Evolutionary conservation across 768 basidiomycete species (phyloP).

Genomic region (Coprinellus aureogranulatus): DNA sequence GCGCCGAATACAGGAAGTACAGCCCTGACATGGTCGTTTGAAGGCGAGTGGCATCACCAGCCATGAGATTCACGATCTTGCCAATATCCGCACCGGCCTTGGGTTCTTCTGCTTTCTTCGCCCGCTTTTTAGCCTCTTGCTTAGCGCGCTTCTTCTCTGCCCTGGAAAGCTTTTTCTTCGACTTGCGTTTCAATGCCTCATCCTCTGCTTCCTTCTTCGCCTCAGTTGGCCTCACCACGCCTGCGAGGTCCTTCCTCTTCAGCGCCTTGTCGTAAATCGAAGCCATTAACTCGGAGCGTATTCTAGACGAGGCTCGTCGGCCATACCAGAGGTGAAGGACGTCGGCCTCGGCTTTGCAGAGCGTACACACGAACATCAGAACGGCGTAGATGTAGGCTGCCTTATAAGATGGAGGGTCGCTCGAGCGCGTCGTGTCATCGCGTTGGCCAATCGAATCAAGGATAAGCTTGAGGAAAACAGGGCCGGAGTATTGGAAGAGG

Average conservation of each 20-base stretch:
- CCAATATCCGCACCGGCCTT: slow-evolving; percentile 82
- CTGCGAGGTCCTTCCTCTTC: slow-evolving; percentile 80
- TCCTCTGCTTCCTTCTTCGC: slow-evolving; percentile 27
- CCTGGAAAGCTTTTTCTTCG: slow-evolving; percentile 2
- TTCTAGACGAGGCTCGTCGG: slow-evolving; percentile 69
- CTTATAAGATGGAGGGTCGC: slow-evolving; percentile 42
- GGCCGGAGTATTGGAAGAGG: slow-evolving; percentile 72
- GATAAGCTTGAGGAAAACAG: slow-evolving; percentile 82
- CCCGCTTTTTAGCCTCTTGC: slow-evolving; percentile 30
- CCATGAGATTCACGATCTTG: slow-evolving; percentile 90
- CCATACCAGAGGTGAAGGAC: slow-evolving; percentile 78
- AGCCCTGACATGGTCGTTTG: slow-evolving; percentile 50
- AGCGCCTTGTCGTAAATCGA: slow-evolving; percentile 87
- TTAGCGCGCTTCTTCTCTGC: slow-evolving; percentile 7
- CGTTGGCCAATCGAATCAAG: slow-evolving; percentile 49
- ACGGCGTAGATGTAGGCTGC: slow-evolving; percentile 79
- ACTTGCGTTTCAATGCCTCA: slow-evolving; percentile 7
- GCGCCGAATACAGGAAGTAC: slow-evolving; percentile 75
- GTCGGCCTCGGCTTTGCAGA: slow-evolving; percentile 65
- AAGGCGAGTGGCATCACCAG: slow-evolving; percentile 63
- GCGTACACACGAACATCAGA: slow-evolving; percentile 63
- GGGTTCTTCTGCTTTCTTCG: slow-evolving; percentile 48
- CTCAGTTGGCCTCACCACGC: slow-evolving; percentile 55
- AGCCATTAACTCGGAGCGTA: slow-evolving; percentile 79
- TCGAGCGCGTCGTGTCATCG: slow-evolving; percentile 15